Evolutionary conservation across 371 early-diverging fungal species (phyloP).

Genomic region (Haplosporangium sp.): DNA sequence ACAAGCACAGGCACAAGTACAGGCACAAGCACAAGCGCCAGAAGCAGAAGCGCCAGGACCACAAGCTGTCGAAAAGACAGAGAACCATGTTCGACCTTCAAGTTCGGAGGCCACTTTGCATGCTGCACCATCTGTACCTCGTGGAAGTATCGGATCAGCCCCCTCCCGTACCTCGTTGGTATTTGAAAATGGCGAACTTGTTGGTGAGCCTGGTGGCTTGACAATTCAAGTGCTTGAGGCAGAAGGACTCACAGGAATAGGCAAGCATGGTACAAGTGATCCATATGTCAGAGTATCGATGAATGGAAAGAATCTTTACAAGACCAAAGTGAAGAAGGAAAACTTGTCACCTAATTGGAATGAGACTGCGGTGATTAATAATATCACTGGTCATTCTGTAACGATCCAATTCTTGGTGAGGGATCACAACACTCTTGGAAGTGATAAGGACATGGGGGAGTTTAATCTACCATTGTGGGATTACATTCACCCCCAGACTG

Average conservation of each 20-base stretch:
- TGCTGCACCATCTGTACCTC: conserved; percentile 19
- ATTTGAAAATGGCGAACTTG: conserved; percentile 37
- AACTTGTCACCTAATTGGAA: conserved; percentile 79
- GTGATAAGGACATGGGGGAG: conserved; percentile 66
- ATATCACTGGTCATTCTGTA: conserved; percentile 54
- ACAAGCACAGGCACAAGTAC: not conserved
- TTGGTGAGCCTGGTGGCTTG: conserved; percentile 50
- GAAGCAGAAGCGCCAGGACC: too few species aligned
- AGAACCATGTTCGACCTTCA: conserved; percentile 6
- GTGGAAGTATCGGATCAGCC: conserved; percentile 36
- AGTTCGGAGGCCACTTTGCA: conserved; percentile 25
- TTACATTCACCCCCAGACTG: conserved; percentile 48
- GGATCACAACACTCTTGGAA: conserved; percentile 74
- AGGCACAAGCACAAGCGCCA: not conserved
- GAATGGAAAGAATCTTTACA: conserved; percentile 65
- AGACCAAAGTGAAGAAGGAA: conserved; percentile 80
- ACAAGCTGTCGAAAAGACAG: not conserved
- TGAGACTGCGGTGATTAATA: conserved; percentile 62
- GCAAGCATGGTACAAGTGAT: conserved; percentile 67
- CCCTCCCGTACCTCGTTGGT: conserved; percentile 32
- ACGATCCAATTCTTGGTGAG: conserved; percentile 64
- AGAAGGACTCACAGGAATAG: conserved; percentile 65
- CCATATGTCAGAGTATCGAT: conserved; percentile 64
- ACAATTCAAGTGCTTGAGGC: conserved; percentile 63
- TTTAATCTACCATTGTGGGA: conserved; percentile 64